phyloP scores from a whole-genome alignment of 2,329 filamentous ascomycete genomes.

The Colletotrichum sojae region DNA sequence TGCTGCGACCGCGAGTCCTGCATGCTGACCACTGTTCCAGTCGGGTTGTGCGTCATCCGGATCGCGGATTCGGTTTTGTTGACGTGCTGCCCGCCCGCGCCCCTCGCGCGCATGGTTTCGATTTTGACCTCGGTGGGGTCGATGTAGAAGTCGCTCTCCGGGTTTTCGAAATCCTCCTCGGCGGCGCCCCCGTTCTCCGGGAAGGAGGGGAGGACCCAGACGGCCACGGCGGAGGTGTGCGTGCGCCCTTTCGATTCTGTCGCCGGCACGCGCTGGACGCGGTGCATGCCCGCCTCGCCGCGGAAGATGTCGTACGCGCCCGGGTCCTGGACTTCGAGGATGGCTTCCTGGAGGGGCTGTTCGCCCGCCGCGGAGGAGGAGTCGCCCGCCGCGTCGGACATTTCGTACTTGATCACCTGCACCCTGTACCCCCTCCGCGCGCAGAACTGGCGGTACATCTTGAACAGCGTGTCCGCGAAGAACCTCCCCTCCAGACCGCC shows the following conservation, averaged over 20 bases:
- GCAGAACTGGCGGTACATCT: slow-evolving; percentile 91
- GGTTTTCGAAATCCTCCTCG: slow-evolving; percentile 79
- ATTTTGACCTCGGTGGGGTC: slow-evolving; percentile 84
- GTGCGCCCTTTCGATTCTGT: slow-evolving; percentile 93
- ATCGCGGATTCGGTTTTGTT: slow-evolving; percentile 99
- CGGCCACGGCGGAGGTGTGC: slow-evolving; percentile 92
- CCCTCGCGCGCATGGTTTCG: slow-evolving; percentile 92
- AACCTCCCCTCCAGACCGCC: slow-evolving; percentile 92
- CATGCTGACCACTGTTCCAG: slow-evolving; percentile 88
- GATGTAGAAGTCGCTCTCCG: slow-evolving; percentile 92
- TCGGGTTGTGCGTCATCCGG: slow-evolving; percentile 90
- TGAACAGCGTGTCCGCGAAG: slow-evolving; percentile 88
- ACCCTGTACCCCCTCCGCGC: slow-evolving; percentile 75
- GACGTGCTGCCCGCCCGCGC: slow-evolving; percentile 96
- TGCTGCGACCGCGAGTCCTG: slow-evolving; percentile 94
- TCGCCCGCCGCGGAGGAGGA: slow-evolving; percentile 71
- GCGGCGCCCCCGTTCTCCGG: slow-evolving; percentile 67
- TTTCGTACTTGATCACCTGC: slow-evolving; percentile 84
- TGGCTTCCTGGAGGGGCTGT: slow-evolving; percentile 84
- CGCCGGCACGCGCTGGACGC: slow-evolving; percentile 92
- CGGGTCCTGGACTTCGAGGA: slow-evolving; percentile 83
- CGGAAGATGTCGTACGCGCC: slow-evolving; percentile 87
- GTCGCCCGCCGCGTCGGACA: slow-evolving; percentile 74
- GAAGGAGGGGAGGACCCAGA: slow-evolving; percentile 92
- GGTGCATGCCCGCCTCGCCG: slow-evolving; percentile 93